phyloP scores from a whole-genome alignment of 495 filamentous ascomycete genomes.

The Talaromyces proteolyticus region DNA sequence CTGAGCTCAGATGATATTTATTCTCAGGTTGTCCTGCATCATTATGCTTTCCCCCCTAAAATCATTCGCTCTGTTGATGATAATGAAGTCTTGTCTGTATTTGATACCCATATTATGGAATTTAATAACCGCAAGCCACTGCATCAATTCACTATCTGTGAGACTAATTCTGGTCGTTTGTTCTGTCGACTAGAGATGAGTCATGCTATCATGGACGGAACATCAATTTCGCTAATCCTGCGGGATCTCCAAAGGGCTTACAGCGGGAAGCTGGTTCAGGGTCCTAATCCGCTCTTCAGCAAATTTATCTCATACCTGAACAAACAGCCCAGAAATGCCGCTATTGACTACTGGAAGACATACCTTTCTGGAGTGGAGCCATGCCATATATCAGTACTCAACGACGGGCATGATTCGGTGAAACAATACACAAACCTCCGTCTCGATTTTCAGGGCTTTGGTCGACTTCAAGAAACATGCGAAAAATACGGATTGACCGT shows the following conservation, averaged over 20 bases:
- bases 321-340: conserved; percentile 25
- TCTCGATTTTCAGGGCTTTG: conserved; percentile 22
- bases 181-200: conserved; percentile 52
- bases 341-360: conserved; percentile 46
- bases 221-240: conserved; percentile 41
- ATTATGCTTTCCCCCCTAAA: conserved; percentile 21
- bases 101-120: conserved; percentile 28
- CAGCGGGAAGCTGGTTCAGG: conserved; percentile 23
- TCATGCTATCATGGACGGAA: conserved; percentile 47
- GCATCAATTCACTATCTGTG: conserved; percentile 45
- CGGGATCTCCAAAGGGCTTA: conserved; percentile 45
- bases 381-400: conserved; percentile 44
- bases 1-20: conserved; percentile 36
- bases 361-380: conserved; percentile 44
- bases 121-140: conserved; percentile 24
- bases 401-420: conserved; percentile 17
- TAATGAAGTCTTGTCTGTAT: conserved; percentile 20
- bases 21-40: conserved; percentile 46
- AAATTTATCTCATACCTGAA: conserved; percentile 45
- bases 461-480: conserved; percentile 33
- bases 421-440: conserved; percentile 28
- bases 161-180: conserved; percentile 30
- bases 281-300: conserved; percentile 43
- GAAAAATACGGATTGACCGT: conserved; percentile 42
- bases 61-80: conserved; percentile 28